phyloP scores from a whole-genome alignment of 2,329 filamentous ascomycete species.

The Scytalidium lignicola region DNA sequence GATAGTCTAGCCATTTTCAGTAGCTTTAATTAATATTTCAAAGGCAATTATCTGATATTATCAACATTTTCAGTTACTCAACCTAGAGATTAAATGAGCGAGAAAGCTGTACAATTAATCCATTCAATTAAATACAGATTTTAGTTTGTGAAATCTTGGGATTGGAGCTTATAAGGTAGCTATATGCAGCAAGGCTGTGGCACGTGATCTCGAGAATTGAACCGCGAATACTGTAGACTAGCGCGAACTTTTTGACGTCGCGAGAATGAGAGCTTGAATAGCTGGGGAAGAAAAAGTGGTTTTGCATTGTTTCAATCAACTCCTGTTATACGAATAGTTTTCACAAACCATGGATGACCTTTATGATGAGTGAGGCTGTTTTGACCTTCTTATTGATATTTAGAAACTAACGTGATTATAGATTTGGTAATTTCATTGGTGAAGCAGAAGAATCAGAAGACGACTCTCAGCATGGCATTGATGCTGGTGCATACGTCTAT shows the following conservation, averaged over 20 bases:
- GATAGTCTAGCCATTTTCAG: no score
- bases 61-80: no score
- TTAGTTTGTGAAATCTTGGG: no score
- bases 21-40: no score
- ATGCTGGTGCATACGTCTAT: constrained; percentile 75
- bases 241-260: constrained; percentile 1
- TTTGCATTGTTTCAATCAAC: neutral
- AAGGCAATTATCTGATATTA: no score
- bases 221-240: neutral
- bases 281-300: neutral
- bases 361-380: constrained; percentile 74
- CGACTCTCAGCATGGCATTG: constrained; percentile 72
- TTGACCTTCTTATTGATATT: neutral
- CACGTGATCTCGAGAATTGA: neutral
- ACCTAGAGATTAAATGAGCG: no score
- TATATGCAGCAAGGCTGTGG: neutral
- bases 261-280: neutral
- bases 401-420: constrained; percentile 32
- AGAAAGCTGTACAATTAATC: no score
- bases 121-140: no score
- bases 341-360: constrained; percentile 76
- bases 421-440: constrained; percentile 98
- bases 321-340: neutral
- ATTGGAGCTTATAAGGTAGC: no score
- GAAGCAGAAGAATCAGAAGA: constrained; percentile 85